A percentile compares a stretch with the other conserved stretches of the same genome.
These are phyloP conservation scores for Fomitopsis pinicola DNA, from an alignment of 1,284 basidiomycete species.

Conservation along the genomic window DNA sequence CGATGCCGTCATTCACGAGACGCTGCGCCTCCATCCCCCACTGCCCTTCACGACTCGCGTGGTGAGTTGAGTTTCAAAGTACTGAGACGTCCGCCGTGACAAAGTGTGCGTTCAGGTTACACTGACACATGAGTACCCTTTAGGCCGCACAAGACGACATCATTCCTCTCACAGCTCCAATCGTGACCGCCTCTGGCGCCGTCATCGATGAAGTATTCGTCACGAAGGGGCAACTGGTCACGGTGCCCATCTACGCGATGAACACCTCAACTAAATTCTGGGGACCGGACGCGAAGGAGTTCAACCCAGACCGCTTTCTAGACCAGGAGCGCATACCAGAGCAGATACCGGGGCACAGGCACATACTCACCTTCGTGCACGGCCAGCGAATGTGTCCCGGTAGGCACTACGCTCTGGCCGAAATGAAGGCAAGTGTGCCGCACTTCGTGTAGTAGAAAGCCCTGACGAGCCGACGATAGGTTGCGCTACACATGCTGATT, in stretches of 20 bases:
- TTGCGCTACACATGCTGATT: background rate
- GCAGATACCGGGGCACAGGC: conserved; percentile 35
- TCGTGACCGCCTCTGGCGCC: conserved; percentile 34
- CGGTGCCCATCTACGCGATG: conserved; percentile 36
- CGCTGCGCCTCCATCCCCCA: conserved; percentile 21
- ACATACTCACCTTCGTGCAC: conserved; percentile 36
- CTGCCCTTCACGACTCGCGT: conserved; percentile 17
- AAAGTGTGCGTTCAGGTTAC: background rate
- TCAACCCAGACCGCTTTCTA: conserved; percentile 24
- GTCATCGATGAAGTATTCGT: conserved; percentile 36
- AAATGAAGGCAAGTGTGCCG: conserved; percentile 40
- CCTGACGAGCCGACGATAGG: background rate
- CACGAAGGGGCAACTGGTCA: conserved; percentile 39
- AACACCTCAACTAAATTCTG: conserved; percentile 48
- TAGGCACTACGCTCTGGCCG: conserved; percentile 34
- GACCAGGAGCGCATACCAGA: conserved; percentile 13
- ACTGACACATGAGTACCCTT: too few relatives aligned
- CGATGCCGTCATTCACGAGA: conserved; percentile 30
- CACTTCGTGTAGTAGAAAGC: background rate
- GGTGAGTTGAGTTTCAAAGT: conserved; percentile 6
- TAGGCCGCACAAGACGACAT: conserved; percentile 35
- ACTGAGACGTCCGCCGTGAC: background rate
- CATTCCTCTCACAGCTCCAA: conserved; percentile 43
- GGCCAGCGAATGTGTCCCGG: conserved; percentile 40
- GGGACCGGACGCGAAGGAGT: conserved; percentile 28